Evolutionary conservation across 805 yeast genomes (phyloP).

Genomic region (Cyberlindnera mrakii): DNA sequence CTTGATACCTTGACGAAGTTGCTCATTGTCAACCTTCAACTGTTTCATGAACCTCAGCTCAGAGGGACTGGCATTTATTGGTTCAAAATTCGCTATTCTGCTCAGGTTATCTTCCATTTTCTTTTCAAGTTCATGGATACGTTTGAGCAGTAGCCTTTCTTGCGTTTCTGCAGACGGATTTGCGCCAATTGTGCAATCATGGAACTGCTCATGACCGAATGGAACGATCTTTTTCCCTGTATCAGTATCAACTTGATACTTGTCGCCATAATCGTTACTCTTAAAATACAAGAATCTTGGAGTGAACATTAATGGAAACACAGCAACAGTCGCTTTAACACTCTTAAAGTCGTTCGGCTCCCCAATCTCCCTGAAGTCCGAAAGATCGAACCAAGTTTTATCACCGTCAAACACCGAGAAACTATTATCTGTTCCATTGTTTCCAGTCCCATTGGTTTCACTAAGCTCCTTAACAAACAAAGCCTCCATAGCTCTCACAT

Average conservation of each 20-base stretch:
- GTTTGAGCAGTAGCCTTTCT: slow-evolving; percentile 26
- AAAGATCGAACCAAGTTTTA: slow-evolving; percentile 51
- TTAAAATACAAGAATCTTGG: slow-evolving; percentile 67
- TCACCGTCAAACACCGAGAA: slow-evolving; percentile 48
- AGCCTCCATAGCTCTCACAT: slow-evolving; percentile 51
- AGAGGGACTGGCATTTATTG: slow-evolving; percentile 20
- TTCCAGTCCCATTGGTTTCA: slow-evolving; percentile 7
- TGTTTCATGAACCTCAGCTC: slow-evolving; percentile 7
- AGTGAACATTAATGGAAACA: slow-evolving; percentile 59
- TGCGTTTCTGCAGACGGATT: slow-evolving; percentile 42
- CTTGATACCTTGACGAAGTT: slow-evolving; percentile 16
- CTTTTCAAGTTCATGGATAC: slow-evolving; percentile 12
- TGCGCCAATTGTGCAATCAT: slow-evolving; percentile 42
- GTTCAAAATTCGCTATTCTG: slow-evolving; percentile 20
- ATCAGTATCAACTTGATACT: slow-evolving; percentile 32
- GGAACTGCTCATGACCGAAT: slow-evolving; percentile 51
- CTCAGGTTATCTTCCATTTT: slow-evolving; percentile 29
- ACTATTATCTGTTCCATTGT: slow-evolving; percentile 6
- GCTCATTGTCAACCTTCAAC: slow-evolving; percentile 20
- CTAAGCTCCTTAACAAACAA: slow-evolving; percentile 28
- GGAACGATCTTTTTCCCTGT: slow-evolving; percentile 32
- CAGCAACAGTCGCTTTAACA: slow-evolving; percentile 36
- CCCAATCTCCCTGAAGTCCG: slow-evolving; percentile 57
- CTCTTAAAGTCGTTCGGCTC: slow-evolving; percentile 29
- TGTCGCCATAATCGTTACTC: slow-evolving; percentile 47